Conservation (phyloP, 257 asterid genomes). For the Leptodermis oblonga region DNA sequence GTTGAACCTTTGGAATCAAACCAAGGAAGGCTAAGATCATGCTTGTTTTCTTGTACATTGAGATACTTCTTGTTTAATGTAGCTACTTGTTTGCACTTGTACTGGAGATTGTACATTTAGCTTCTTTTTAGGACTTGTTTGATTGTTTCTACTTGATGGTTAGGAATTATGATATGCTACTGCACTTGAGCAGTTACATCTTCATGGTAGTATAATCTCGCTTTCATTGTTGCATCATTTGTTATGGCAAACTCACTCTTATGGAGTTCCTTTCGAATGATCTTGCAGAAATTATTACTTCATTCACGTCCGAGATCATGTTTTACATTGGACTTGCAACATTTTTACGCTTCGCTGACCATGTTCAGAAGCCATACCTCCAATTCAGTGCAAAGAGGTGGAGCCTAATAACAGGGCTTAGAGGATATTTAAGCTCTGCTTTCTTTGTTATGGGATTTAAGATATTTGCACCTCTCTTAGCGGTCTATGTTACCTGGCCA, state of each 20-base stretch:
- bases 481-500: conserved; percentile 77
- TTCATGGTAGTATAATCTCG: not conserved
- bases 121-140: not conserved
- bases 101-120: not conserved
- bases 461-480: conserved; percentile 63
- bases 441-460: conserved; percentile 69
- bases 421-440: conserved; percentile 63
- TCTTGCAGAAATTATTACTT: conserved; percentile 65
- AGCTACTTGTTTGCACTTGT: not conserved
- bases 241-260: not conserved
- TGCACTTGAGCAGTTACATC: not conserved
- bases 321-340: conserved; percentile 72
- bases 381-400: conserved; percentile 82
- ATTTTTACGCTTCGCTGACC: conserved; percentile 56
- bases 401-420: conserved; percentile 91
- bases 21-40: not conserved
- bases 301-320: conserved; percentile 50
- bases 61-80: not conserved
- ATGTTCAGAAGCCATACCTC: conserved; percentile 82
- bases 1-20: not conserved
- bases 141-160: not conserved
- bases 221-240: not conserved
- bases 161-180: not conserved
- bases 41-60: not conserved
- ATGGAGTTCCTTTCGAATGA: conserved; percentile 16